phyloP scores from a whole-genome alignment of 257 asterid species.

The Capsicum baccatum region DNA sequence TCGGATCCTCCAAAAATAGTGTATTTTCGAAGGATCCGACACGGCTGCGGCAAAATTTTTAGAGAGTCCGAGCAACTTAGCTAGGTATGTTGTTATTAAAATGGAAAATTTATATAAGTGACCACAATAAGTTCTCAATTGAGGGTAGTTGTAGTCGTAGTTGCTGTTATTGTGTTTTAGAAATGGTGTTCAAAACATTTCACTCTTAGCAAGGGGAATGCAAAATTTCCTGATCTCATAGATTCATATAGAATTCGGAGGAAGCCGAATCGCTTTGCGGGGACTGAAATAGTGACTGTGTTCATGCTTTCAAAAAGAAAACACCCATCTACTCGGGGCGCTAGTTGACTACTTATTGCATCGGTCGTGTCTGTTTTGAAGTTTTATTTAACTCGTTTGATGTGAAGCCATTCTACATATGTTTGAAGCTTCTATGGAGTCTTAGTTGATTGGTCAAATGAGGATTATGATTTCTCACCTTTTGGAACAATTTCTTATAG shows the following conservation, averaged over 20 bases:
- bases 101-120: neutral
- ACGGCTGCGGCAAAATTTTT: no score
- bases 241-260: neutral
- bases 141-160: neutral
- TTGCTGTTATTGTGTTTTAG: neutral
- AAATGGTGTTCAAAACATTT: neutral
- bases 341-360: neutral
- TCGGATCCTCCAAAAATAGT: no score
- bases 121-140: neutral
- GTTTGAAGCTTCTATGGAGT: neutral
- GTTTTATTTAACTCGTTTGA: neutral
- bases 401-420: neutral
- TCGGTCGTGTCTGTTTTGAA: neutral
- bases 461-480: neutral
- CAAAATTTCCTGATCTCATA: neutral
- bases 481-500: neutral
- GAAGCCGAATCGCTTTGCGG: neutral
- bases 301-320: neutral
- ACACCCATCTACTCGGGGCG: neutral
- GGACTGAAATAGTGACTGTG: neutral
- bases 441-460: neutral
- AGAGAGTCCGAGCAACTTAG: no score
- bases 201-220: neutral
- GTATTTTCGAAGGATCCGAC: no score
- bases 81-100: neutral